Base-by-base conservation (phyloP, 1,284 basidiomycete species). In the Vanrija sp. region DNA sequence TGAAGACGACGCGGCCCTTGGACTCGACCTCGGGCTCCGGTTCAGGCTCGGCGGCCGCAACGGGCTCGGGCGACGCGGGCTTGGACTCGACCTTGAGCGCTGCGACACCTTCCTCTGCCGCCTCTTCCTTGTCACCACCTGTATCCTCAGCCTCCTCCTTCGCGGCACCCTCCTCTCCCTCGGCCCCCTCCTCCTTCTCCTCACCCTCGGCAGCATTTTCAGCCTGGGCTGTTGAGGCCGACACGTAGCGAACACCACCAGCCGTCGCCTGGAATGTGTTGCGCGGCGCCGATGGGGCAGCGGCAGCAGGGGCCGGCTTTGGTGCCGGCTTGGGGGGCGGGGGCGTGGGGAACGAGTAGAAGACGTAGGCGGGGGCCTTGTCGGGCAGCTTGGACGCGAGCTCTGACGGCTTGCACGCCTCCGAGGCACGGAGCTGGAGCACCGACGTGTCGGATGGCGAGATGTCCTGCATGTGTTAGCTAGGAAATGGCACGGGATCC, bases 271-370 rank as follows among this genome's bases (percentile, higher is more conserved):
- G 68, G 61, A 74, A 74, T 1, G 63, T 67, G 61, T 74, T 67
- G 41, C 68, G 60, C 9, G 66, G 51, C 0, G 50, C 42, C n/a
- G 57, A 39, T 7, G 54, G 38, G 3, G 58, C 46, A 27, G 56
- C 47, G 41, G 41, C 43, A 10, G 31, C 51, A 19, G 57, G 56
- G 8, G 19, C 44, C 18, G 25, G 47, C 7, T 20, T 22, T 2
- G 51, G 41, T 16, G 31, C 24, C 6, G 62, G 49, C 55, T 63
- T 63, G n/a, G 60, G 54, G 5, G 66, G 64, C 1, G 64, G 57
- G 12, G 78, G 75, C 61, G 63, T 84, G 78, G 52, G 82, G 78
- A 85, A 89, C 2, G 84, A 83, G 64, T 88, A 88, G 68, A 93
- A 82, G 8, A 84, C 84, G 70, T 84, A 92, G 43, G 62, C 66